Evolutionary conservation across 352 stramenopile genomes (phyloP), one percentile per base, ranked within the genome.

Genomic region (Pythium dissimile): DNA sequence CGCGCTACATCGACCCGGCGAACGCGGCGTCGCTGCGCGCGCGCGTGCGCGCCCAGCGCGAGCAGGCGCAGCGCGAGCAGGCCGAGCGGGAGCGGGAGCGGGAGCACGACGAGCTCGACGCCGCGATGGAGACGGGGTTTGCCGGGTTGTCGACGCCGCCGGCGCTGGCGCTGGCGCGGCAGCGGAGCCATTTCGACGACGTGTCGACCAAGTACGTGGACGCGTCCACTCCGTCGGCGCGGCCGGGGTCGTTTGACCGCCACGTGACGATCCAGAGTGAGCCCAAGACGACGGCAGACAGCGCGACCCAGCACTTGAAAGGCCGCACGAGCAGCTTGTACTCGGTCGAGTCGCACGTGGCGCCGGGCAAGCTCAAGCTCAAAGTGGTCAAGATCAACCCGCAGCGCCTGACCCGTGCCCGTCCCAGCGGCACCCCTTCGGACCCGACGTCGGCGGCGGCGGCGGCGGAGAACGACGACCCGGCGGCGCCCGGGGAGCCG

Each of bases 371-470:
- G 50, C 4, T 16, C 27, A 82, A 76, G 54, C 86, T 88, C 64
- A 83, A 82, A 28, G 73, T 92, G 31, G 67, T 92, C 41, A 86
- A 82, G 59, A 84, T 92, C 51, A 89, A 92, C 38, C 38, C 52
- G 30, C 75, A 74, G 4, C 61, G 58, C 1, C 32, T n/a, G n/a
- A n/a, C n/a, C n/a, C n/a, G n/a, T n/a, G n/a, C n/a, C n/a, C n/a
- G n/a, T n/a, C n/a, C n/a, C n/a, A n/a, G n/a, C n/a, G n/a, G n/a
- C n/a, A n/a, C n/a, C n/a, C n/a, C n/a, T n/a, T 24, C 18, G 26
- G 11, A 18, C 10, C 5, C 5, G 28, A 15, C 16, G 26, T 39
- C 5, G 11, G 45, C 21, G 18, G 11, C 9, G 15, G 27, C 1
- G 37, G 35, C 2, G 21, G n/a, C 0, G 62, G 65, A 1, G 64